Conservation (phyloP, 2,329 filamentous ascomycete species). For the Alternaria alternata region DNA sequence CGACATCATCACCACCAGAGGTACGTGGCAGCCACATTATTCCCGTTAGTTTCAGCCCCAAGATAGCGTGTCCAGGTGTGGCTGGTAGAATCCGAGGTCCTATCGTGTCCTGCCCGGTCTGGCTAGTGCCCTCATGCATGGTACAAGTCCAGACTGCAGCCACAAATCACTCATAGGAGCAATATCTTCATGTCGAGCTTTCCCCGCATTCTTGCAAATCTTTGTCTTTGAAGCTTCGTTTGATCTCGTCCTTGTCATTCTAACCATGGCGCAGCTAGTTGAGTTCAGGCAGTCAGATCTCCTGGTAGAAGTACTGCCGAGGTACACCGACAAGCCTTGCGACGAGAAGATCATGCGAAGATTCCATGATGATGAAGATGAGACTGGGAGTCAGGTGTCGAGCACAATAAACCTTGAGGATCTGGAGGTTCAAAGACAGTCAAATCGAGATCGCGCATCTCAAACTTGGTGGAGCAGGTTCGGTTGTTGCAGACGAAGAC, state of each 20-base stretch:
- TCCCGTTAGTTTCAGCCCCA: neutral
- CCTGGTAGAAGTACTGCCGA: conserved; percentile 11
- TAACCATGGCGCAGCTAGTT: conserved; percentile 8
- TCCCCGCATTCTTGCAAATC: neutral
- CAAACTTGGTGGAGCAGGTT: conserved; percentile 9
- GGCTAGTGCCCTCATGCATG: neutral
- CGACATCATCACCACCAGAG: neutral
- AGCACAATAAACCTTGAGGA: conserved; percentile 13
- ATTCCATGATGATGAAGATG: conserved; percentile 20
- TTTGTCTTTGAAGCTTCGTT: neutral
- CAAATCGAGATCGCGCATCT: conserved; percentile 11
- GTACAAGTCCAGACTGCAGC: neutral
- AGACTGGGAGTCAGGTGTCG: conserved; percentile 18
- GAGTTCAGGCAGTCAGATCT: conserved; percentile 7
- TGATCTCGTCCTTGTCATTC: neutral
- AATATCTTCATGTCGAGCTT: neutral
- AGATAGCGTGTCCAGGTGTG: neutral
- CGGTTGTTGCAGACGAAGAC: conserved; percentile 4
- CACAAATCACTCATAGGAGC: neutral
- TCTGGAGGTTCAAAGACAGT: conserved; percentile 6
- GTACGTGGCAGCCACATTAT: neutral
- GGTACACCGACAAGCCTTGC: conserved; percentile 4
- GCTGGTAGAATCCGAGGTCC: neutral
- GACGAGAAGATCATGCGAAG: neutral
- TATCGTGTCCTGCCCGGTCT: conserved; percentile 1